Percentiles rank a stretch among this genome's conserved stretches.
Evolutionary conservation across 1,284 basidiomycete species (phyloP).

Genomic region (Cryptococcus wingfieldii): DNA sequence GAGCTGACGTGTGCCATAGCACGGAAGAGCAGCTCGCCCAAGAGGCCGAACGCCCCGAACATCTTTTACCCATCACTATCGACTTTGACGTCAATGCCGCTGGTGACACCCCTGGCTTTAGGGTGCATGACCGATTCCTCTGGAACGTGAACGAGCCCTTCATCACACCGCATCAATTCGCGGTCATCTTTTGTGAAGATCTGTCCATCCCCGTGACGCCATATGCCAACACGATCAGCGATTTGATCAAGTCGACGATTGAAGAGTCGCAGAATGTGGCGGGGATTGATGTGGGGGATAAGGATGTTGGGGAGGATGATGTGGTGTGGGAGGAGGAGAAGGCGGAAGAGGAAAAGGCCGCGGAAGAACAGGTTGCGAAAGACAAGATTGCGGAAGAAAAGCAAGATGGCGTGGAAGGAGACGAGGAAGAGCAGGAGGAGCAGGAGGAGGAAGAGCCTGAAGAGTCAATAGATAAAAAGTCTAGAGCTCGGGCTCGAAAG

Average conservation of each 20-base stretch:
- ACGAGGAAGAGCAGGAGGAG: not conserved
- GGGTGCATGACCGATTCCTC: slow-evolving; percentile 91
- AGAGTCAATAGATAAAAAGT: not conserved
- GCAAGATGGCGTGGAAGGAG: not conserved
- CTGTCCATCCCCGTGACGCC: slow-evolving; percentile 66
- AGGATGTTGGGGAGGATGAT: slow-evolving; percentile 37
- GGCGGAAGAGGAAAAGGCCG: slow-evolving; percentile 12
- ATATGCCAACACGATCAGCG: slow-evolving; percentile 73
- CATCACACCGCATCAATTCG: slow-evolving; percentile 78
- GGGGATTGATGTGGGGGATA: slow-evolving; percentile 55
- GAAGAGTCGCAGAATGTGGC: slow-evolving; percentile 80
- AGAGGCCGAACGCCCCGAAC: slow-evolving; percentile 62
- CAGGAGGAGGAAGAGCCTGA: not conserved
- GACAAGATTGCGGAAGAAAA: not conserved
- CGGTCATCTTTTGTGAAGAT: slow-evolving; percentile 79
- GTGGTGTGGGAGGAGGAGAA: slow-evolving; percentile 36
- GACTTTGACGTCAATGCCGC: slow-evolving; percentile 78
- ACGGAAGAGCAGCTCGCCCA: slow-evolving; percentile 61
- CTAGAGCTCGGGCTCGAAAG: slow-evolving; percentile 4
- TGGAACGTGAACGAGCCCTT: slow-evolving; percentile 83
- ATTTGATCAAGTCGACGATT: slow-evolving; percentile 81
- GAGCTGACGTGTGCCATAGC: slow-evolving; percentile 47
- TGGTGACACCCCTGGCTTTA: slow-evolving; percentile 50
- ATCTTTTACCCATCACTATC: slow-evolving; percentile 85
- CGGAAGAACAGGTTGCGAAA: not conserved